A percentile compares a stretch with the other conserved stretches of the same genome.
Conservation (phyloP, 1,139 yeast genomes). For the Eremothecium coryli region DNA sequence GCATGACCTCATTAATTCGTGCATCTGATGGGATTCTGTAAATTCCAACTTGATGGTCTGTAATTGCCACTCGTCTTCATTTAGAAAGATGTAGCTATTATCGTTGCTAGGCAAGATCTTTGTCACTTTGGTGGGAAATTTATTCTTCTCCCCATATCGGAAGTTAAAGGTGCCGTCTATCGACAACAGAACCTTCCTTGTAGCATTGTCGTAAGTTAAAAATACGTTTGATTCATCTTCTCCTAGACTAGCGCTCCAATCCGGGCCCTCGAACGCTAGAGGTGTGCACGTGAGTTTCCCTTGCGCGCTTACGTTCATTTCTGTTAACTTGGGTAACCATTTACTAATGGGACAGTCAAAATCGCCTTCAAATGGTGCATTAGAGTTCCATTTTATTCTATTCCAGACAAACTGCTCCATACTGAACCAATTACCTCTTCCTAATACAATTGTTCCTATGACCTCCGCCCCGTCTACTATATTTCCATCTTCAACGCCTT, state of each 20-base stretch:
- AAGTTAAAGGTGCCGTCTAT: conserved; percentile 9
- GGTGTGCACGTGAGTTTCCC: conserved; percentile 4
- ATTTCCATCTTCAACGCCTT: conserved; percentile 7
- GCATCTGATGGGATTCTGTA: conserved; percentile 5
- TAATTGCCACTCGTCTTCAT: conserved; percentile 3
- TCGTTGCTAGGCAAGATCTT: conserved; percentile 7
- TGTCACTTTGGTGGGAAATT: conserved; percentile 7
- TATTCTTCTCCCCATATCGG: conserved; percentile 7
- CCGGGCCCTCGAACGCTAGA: conserved; percentile 4
- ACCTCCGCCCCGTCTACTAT: conserved; percentile 21
- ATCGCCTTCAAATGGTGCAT: background rate
- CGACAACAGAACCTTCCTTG: conserved; percentile 7
- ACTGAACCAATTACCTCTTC: conserved; percentile 3
- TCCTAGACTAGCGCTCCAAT: conserved; percentile 1
- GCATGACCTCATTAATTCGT: conserved; percentile 1
- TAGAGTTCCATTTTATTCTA: conserved; percentile 4
- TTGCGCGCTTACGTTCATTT: conserved; percentile 2
- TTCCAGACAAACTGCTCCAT: conserved; percentile 7
- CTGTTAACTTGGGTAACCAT: conserved; percentile 13
- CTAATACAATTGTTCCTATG: conserved; percentile 7
- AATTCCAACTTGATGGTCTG: conserved; percentile 5
- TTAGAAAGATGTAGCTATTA: conserved; percentile 5
- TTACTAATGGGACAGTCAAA: conserved; percentile 14
- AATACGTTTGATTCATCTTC: conserved; percentile 6
- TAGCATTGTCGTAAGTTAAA: conserved; percentile 6